These are phyloP conservation scores for Saturnispora ahearnii DNA, from an alignment of 805 yeast genomes.

Conservation along the genomic window DNA sequence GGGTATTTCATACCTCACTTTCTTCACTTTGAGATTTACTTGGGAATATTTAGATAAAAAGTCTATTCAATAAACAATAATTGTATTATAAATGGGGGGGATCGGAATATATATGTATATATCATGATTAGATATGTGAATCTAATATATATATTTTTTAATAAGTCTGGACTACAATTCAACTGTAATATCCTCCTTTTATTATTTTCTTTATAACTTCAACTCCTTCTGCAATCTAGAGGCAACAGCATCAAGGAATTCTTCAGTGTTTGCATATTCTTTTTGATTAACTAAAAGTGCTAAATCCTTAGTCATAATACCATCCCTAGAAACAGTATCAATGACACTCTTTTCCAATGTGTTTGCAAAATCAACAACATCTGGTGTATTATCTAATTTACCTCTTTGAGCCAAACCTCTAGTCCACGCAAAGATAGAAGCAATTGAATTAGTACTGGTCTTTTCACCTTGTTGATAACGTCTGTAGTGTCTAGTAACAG, in stretches of 20 bases:
- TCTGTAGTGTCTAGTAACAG: constrained; percentile 81
- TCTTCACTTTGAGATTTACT: constrained; percentile 35
- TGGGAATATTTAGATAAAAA: constrained; percentile 23
- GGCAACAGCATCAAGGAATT: constrained; percentile 71
- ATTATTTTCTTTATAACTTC: constrained; percentile 5
- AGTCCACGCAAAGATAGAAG: constrained; percentile 82
- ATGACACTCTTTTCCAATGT: constrained; percentile 57
- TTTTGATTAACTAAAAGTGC: constrained; percentile 56
- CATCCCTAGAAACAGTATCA: constrained; percentile 65
- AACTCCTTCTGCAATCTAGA: constrained; percentile 26
- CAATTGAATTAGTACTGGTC: constrained; percentile 79
- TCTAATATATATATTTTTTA: background rate
- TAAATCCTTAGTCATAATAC: constrained; percentile 75
- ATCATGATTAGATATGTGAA: too few relatives aligned
- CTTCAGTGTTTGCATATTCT: constrained; percentile 63
- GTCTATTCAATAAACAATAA: constrained; percentile 4
- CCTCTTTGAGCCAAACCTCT: constrained; percentile 80
- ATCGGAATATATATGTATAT: background rate
- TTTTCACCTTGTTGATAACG: constrained; percentile 74
- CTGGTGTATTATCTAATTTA: constrained; percentile 61
- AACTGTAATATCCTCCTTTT: background rate
- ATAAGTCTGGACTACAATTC: background rate
- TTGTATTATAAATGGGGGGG: background rate
- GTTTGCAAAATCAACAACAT: constrained; percentile 58
- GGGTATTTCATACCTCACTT: constrained; percentile 36